Conservation (phyloP, 176 grass and related monocot genomes). For the Carex scoparia region DNA sequence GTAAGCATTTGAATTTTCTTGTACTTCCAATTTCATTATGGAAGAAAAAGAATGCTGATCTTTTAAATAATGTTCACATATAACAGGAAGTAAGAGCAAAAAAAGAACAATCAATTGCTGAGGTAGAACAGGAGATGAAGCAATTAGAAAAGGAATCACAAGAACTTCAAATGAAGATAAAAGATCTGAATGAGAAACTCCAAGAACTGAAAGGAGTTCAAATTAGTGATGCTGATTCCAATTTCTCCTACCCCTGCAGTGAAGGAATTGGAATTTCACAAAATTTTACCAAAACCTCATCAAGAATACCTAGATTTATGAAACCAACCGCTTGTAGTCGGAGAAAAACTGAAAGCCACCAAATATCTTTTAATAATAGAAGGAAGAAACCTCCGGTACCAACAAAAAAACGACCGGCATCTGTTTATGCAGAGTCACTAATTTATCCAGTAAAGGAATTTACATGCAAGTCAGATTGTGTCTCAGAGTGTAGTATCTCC, state of each 20-base stretch:
- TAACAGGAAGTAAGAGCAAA: constrained; percentile 60
- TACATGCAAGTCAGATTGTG: constrained; percentile 67
- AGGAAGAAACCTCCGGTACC: constrained; percentile 45
- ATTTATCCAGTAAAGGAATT: constrained; percentile 43
- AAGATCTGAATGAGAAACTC: constrained; percentile 47
- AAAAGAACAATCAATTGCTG: constrained; percentile 50
- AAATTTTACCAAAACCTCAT: constrained; percentile 32
- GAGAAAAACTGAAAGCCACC: constrained; percentile 46
- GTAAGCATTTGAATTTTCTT: constrained; percentile 41
- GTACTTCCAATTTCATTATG: constrained; percentile 9
- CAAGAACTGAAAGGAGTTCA: constrained; percentile 39
- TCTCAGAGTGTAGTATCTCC: constrained; percentile 72
- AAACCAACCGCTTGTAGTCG: constrained; percentile 74
- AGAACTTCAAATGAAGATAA: constrained; percentile 53
- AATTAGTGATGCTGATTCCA: constrained; percentile 29
- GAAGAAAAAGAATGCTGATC: not conserved
- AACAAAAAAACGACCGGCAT: constrained; percentile 54
- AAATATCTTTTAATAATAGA: constrained; percentile 30
- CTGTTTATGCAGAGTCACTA: constrained; percentile 90
- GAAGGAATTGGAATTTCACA: constrained; percentile 41
- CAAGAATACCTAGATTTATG: constrained; percentile 79
- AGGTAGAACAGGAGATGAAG: constrained; percentile 44
- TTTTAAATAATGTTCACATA: constrained; percentile 1
- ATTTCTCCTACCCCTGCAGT: constrained; percentile 26
- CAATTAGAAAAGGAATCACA: constrained; percentile 73